These are phyloP conservation scores for Stagonosporopsis chrysanthemi DNA, from an alignment of 2,329 filamentous ascomycete species.

Conservation along the genomic window DNA sequence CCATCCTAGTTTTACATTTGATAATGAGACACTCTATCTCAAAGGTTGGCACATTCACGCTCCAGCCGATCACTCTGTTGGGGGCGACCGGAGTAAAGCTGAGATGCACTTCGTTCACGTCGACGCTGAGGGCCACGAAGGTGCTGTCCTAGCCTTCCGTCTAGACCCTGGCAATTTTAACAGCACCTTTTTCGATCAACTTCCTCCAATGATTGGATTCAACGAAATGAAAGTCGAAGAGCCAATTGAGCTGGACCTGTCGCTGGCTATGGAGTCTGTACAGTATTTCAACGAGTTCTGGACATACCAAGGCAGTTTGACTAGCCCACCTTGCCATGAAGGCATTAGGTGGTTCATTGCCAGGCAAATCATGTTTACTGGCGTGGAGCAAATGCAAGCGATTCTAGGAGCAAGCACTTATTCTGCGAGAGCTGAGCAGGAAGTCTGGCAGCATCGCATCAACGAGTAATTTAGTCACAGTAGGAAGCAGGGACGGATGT, in stretches of 20 bases:
- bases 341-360: constrained; percentile 57
- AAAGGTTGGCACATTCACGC: constrained; percentile 61
- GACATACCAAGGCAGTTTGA: constrained; percentile 59
- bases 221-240: constrained; percentile 40
- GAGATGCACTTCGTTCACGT: constrained; percentile 61
- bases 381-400: constrained; percentile 57
- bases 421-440: constrained; percentile 55
- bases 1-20: constrained; percentile 55
- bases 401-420: constrained; percentile 57
- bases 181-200: constrained; percentile 53
- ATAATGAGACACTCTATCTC: constrained; percentile 58
- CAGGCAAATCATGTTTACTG: constrained; percentile 52
- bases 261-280: constrained; percentile 48
- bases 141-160: constrained; percentile 57
- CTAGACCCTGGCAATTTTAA: constrained; percentile 54
- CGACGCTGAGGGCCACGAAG: constrained; percentile 51
- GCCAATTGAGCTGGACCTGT: constrained; percentile 40
- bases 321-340: constrained; percentile 58
- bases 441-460: constrained; percentile 58
- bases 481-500: not conserved
- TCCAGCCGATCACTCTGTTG: constrained; percentile 59
- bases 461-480: constrained; percentile 44
- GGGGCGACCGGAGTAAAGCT: constrained; percentile 53
- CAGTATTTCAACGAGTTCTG: constrained; percentile 55
- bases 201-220: constrained; percentile 53